phyloP scores from a whole-genome alignment of 768 basidiomycete genomes.

The Amanita muscaria region DNA sequence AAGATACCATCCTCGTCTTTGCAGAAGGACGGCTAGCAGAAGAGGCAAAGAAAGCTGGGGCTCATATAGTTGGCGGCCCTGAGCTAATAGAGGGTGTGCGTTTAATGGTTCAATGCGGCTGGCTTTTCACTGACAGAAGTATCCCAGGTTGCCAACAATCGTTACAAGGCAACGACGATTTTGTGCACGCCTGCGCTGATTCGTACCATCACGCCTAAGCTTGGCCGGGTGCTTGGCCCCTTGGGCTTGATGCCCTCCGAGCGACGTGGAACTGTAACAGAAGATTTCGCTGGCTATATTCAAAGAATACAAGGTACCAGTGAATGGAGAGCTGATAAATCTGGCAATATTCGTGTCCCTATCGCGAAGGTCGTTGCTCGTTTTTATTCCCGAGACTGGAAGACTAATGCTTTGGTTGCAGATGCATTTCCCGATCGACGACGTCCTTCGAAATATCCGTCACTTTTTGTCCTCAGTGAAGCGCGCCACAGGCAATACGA shows the following conservation, averaged over 20 bases:
- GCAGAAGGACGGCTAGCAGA: slow-evolving; percentile 79
- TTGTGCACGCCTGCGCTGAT: slow-evolving; percentile 78
- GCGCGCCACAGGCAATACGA: slow-evolving; percentile 61
- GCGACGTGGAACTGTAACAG: slow-evolving; percentile 88
- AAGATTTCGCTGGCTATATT: slow-evolving; percentile 79
- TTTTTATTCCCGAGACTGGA: slow-evolving; percentile 2
- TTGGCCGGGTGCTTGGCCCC: slow-evolving; percentile 76
- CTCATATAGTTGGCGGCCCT: slow-evolving; percentile 81
- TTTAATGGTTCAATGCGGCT: slow-evolving; percentile 9
- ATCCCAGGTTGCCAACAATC: slow-evolving; percentile 60
- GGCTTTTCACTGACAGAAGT: not conserved
- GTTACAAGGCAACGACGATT: slow-evolving; percentile 74
- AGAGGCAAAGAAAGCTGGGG: slow-evolving; percentile 80
- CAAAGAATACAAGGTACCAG: slow-evolving; percentile 69
- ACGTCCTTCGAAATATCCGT: slow-evolving; percentile 71
- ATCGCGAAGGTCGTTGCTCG: slow-evolving; percentile 56
- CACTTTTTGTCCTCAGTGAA: slow-evolving; percentile 71
- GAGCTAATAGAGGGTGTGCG: slow-evolving; percentile 84
- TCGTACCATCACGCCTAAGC: slow-evolving; percentile 65
- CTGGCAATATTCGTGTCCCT: slow-evolving; percentile 75
- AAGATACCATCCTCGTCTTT: slow-evolving; percentile 85
- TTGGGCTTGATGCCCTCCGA: slow-evolving; percentile 94
- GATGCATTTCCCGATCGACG: slow-evolving; percentile 67
- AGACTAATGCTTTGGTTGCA: slow-evolving; percentile 20
- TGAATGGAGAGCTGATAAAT: slow-evolving; percentile 91